Evolutionary conservation across 768 basidiomycete genomes (phyloP), one percentile per base, ranked within the genome.

Genomic region (Phylloporus scabripes): DNA sequence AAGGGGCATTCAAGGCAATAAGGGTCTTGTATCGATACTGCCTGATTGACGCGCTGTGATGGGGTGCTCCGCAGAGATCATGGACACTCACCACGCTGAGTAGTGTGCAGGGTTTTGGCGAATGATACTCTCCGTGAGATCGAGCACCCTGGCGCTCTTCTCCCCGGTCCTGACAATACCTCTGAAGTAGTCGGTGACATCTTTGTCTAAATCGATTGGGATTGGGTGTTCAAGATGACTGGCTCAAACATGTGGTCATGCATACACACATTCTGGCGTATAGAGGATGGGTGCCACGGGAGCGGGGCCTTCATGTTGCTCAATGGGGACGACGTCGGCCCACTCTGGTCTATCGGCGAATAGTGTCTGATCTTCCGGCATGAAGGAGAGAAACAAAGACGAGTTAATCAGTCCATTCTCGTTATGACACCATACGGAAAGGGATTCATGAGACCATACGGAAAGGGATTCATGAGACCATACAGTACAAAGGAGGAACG

Each of bases 251-350:
- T n/a, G n/a, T n/a, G 8, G 42, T 46, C 26, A 42, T 23, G 42
- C 26, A 53, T 40, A 32, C 37, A 75, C 89, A 94, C 95, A 99
- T 74, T 92, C 85, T 33, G 74, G 73, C 4, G 82, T 81, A 62
- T 99, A 99, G 62, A 94, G 82, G 66, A 99, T 98, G 2, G 92
- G 90, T 0, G 92, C 94, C 36, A 98, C 74, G 1, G 92, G 87
- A 51, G 80, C 78, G 28, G 78, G 65, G 17, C 74, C 79, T 57
- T 96, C 93, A 49, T 88, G 85, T 59, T 98, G 95, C 18, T 80
- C 73, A 12, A 94, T 59, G 0, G 94, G 92, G 4, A 68, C 69
- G 26, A 97, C 75, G 63, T 96, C 95, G 14, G 70, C 68, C 92
- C 92, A 98, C 47, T 84, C 82, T 29, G 78, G 74, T 43, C 79